These are phyloP conservation scores for Sporothrix brunneoviolacea DNA, from an alignment of 2,329 filamentous ascomycete genomes.

Conservation along the genomic window DNA sequence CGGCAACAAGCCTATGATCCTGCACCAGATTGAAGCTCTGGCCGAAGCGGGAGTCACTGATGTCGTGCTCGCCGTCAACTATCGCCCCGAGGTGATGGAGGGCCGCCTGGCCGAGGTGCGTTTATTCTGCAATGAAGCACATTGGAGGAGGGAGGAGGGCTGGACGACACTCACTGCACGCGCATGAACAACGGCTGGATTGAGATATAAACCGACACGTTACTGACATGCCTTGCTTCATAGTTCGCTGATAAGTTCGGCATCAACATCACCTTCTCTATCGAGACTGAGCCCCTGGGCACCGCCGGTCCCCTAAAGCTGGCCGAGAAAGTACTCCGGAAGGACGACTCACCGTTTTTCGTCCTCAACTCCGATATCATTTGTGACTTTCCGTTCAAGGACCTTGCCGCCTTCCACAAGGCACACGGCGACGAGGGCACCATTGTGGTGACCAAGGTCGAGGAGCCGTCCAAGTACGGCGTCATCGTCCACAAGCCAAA, in stretches of 20 bases:
- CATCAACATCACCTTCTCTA: conserved; percentile 93
- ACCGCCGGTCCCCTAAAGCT: conserved; percentile 94
- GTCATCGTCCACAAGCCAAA: conserved; percentile 95
- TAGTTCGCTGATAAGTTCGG: conserved; percentile 88
- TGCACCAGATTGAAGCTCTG: conserved; percentile 93
- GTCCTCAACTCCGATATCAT: conserved; percentile 98
- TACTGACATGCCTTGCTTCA: background rate
- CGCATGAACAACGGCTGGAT: too few species aligned
- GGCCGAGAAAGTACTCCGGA: conserved; percentile 82
- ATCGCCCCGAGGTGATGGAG: conserved; percentile 97
- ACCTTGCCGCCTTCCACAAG: conserved; percentile 88
- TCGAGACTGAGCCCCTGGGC: conserved; percentile 91
- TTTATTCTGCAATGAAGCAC: conserved; percentile 17
- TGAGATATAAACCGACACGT: too few species aligned
- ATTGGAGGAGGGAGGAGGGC: background rate
- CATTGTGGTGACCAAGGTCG: conserved; percentile 97
- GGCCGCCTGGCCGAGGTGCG: conserved; percentile 79
- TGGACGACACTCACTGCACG: too few species aligned
- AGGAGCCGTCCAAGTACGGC: conserved; percentile 98
- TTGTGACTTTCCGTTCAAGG: conserved; percentile 92
- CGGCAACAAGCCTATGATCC: conserved; percentile 98
- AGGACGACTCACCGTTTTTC: conserved; percentile 93
- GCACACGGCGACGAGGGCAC: conserved; percentile 90
- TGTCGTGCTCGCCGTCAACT: conserved; percentile 97
- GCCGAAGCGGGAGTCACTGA: conserved; percentile 92